Base-by-base conservation (phyloP, 768 basidiomycete species). In the Kwoniella mangroviensis region DNA sequence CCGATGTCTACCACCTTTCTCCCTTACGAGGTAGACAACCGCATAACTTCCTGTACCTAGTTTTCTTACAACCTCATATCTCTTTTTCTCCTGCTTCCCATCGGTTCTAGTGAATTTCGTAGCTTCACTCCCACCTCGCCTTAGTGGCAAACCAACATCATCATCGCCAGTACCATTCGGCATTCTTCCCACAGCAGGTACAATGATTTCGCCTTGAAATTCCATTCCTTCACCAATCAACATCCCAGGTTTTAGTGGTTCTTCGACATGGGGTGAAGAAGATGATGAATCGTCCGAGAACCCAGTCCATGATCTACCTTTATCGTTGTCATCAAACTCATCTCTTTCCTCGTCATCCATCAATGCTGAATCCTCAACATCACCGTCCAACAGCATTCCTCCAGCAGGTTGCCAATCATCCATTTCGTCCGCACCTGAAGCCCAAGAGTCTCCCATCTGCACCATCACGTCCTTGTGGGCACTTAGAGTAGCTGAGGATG, bases 21-120 rank as follows among this genome's bases (percentile, higher is more conserved):
- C 82, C 43, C 73, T 74, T 28, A 97, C 94, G 70, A 93, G 90
- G 82, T 97, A 98, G 65, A 97, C 94, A 77, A 94, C 91, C 17
- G 94, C 94, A 81, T 96, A 97, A 71, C 90, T 91, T 75, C 94
- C 94, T 0, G 91, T 89, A 59, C 94, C 94, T 63, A 96, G 88
- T 72, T 88, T 89, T 67, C 91, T 86, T 74, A 95, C 88, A 81
- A 98, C 93, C 85, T 93, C 88, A 70, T 95, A 93, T 34, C 53
- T 40, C 71, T 77, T 78, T 70, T 75, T 76, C 58, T 67, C 68
- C 51, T 22, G 41, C 41, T 22, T 56, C 22, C 49, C 71, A 43
- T 62, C 72, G 9, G 28, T 67, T 9, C 74, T 57, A 10, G 64
- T 54, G 15, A 42, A 64, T 54, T 73, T 73, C 2, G 71, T 71